Conservation (phyloP, 2,329 filamentous ascomycete species). For the Exophiala bonariae region DNA sequence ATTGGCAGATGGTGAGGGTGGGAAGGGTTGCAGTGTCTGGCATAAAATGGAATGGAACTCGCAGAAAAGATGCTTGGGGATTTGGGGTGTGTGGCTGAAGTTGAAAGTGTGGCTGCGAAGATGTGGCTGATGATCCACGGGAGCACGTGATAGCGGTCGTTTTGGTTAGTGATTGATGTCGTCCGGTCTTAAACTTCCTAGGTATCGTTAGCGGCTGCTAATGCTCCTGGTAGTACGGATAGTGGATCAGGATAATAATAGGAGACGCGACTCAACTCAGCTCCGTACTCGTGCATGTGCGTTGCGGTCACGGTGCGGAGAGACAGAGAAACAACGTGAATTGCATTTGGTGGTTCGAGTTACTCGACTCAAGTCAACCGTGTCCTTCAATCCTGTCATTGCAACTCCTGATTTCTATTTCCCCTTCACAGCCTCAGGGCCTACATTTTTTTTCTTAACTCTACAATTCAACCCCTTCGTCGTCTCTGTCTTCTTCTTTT, state of each 20-base stretch:
- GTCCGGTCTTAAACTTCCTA: no score
- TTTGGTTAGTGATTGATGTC: no score
- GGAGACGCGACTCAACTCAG: neutral
- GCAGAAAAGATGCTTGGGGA: no score
- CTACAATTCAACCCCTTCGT: constrained; percentile 30
- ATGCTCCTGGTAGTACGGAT: no score
- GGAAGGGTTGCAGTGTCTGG: neutral
- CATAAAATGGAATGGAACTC: constrained; percentile 1
- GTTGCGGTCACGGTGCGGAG: no score
- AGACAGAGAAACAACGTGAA: no score
- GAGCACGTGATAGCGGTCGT: no score
- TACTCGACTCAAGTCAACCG: constrained; percentile 1
- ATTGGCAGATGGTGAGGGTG: constrained; percentile 27
- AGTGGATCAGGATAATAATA: neutral
- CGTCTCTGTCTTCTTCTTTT: constrained; percentile 20
- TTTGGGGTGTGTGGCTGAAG: neutral
- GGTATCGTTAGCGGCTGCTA: no score
- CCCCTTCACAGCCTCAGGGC: no score
- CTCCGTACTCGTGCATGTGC: constrained; percentile 3
- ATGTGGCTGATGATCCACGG: neutral
- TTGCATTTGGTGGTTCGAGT: no score
- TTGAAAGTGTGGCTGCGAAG: neutral
- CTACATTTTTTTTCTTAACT: constrained; percentile 25
- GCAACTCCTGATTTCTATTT: constrained; percentile 18
- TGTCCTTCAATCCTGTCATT: constrained; percentile 10